Evolutionary conservation across 345 rosid species (phyloP), one percentile per base, ranked within the genome.

Genomic region (Brassica rapa): DNA sequence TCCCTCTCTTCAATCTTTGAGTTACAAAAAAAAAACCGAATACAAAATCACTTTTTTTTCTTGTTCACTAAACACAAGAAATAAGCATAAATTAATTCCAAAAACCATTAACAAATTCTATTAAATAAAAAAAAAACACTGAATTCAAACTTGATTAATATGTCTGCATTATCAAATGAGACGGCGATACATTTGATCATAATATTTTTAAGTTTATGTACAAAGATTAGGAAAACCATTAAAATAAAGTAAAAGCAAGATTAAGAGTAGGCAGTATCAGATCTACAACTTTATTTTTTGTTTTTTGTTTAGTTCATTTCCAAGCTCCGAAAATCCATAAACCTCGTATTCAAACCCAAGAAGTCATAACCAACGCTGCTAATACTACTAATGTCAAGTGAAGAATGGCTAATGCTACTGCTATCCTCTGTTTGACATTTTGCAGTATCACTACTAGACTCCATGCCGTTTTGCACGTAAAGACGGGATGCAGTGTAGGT

Each of bases 301-400:
- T 39, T 63, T 7, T 10, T 37, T 37, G 33, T 66, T 81, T 75
- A 86, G 74, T 86, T 86, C 92, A 89, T 89, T 81, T 89, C 89
- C 82, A 88, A 79, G 74, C 90, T 80, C 85, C 90, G 84, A 57
- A 83, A 86, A 80, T 89, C 96, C 87, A 88, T 84, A 67, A 86
- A 82, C 23, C 80, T 86, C 21, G 86, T 73, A 76, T 88, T 89
- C 80, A 94, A 80, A 14, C 96, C 98, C 81, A 94, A 83, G 87
- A 94, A 92, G 49, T 94, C 96, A 85, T 87, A 86, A 15, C 86
- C 91, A 79, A 78, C 2, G 8, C 71, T 74, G 21, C 39, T 53
- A 2, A n/a, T 64, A 62, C 37, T 82, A 49, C 66, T 70, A 21
- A 70, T 19, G 14, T 76, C 80, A 7, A 67, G 8, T 33, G 49